A percentile compares a stretch with the other conserved stretches of the same genome.
phyloP scores from a whole-genome alignment of 2,329 filamentous ascomycete genomes.

The Clonostachys rosea region DNA sequence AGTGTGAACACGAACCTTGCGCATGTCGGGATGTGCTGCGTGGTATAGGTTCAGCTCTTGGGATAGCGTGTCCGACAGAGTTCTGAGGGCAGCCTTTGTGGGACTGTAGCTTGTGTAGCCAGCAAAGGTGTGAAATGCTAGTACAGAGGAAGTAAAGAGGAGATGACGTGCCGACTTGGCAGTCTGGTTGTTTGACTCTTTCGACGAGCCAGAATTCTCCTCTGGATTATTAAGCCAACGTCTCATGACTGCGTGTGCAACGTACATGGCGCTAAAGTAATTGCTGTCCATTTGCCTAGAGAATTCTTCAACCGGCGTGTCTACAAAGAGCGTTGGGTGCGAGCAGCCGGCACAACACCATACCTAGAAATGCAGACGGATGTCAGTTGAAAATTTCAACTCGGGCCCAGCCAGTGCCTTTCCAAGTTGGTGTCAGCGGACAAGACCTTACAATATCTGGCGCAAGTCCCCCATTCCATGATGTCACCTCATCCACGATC shows the following conservation, averaged over 20 bases:
- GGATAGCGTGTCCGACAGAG: slow-evolving; percentile 68
- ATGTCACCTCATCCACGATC: slow-evolving; percentile 66
- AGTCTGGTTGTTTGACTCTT: not conserved
- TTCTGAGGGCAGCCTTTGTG: slow-evolving; percentile 71
- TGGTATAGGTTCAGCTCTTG: slow-evolving; percentile 73
- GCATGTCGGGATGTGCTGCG: slow-evolving; percentile 9
- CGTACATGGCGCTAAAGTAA: slow-evolving; percentile 74
- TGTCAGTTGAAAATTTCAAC: too few relatives aligned
- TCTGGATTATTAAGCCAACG: slow-evolving; percentile 50
- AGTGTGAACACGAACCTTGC: slow-evolving; percentile 66
- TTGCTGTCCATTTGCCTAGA: slow-evolving; percentile 77
- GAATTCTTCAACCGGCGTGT: slow-evolving; percentile 55
- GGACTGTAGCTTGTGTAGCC: slow-evolving; percentile 76
- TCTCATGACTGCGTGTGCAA: slow-evolving; percentile 67
- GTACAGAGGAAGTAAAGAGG: slow-evolving; percentile 71
- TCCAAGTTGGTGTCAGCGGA: too few relatives aligned
- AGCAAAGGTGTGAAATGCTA: slow-evolving; percentile 64
- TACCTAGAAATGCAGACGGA: not conserved
- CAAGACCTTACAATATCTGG: slow-evolving; percentile 56
- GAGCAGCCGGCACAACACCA: slow-evolving; percentile 77
- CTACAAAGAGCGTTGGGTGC: slow-evolving; percentile 67
- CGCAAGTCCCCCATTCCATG: slow-evolving; percentile 69
- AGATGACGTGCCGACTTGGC: slow-evolving; percentile 54
- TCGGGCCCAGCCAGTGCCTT: too few relatives aligned
- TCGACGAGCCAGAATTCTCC: not conserved